phyloP scores from a whole-genome alignment of 2,329 filamentous ascomycete species.

The Neurospora sp. region DNA sequence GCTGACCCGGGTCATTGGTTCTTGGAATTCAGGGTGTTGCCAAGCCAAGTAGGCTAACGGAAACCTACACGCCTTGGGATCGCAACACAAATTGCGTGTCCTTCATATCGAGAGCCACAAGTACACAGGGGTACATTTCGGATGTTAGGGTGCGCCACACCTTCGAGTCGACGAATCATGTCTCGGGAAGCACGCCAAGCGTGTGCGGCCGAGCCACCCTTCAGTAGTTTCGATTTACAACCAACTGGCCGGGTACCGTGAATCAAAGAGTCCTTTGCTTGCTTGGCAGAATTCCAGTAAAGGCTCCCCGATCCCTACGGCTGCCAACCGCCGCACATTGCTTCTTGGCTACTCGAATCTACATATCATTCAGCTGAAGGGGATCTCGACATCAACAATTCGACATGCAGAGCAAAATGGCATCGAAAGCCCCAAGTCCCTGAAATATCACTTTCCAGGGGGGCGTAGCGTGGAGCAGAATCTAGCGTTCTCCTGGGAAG shows the following conservation, averaged over 20 bases:
- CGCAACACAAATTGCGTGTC: not conserved
- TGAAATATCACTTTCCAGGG: not conserved
- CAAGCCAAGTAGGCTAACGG: not conserved
- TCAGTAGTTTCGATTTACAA: not conserved
- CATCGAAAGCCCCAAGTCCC: not conserved
- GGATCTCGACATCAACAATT: not conserved
- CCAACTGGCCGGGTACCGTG: not conserved
- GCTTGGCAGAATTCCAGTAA: not conserved
- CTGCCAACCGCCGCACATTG: not conserved
- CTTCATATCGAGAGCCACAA: not conserved
- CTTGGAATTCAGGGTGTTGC: not conserved
- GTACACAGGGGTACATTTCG: not conserved
- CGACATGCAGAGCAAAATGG: not conserved
- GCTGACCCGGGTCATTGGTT: not conserved
- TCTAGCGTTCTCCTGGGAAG: not conserved
- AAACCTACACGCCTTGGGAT: not conserved
- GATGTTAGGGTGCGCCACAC: not conserved
- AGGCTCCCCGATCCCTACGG: not conserved
- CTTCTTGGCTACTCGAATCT: not conserved
- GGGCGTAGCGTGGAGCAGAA: not conserved
- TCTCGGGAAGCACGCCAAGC: not conserved
- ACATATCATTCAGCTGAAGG: not conserved
- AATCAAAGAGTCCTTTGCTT: not conserved
- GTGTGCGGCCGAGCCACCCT: not conserved
- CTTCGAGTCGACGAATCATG: not conserved